Base-by-base conservation (phyloP, 148 eudicot species). In the Pouteria glomerata region DNA sequence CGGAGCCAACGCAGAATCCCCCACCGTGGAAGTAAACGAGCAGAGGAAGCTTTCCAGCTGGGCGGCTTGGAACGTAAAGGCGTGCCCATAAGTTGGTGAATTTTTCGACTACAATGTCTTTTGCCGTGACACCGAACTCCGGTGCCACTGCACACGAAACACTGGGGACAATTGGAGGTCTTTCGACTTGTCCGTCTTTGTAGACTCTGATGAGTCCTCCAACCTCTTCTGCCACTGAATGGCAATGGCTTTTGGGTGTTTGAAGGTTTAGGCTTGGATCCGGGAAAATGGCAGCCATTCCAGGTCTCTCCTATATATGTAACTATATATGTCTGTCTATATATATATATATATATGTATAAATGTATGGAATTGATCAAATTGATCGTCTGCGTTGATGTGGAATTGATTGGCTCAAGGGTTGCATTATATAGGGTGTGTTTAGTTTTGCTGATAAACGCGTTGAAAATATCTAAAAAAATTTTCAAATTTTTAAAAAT, bases 1-100 rank as follows among this genome's bases (percentile, higher is more conserved):
- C 80, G 0, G 97, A 87, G 41, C 96, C 97, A 29, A 92, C 97
- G 67, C 93, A 92, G 42, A 92, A 92, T 50, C 97, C 97, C 5
- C 97, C 97, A 15, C 97, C 97, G 27, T 92, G 96, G 70, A 90
- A 92, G 81, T 92, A 92, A 50, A 86, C 73, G 0, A 92, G 71
- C 42, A 88, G 51, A 53, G 93, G 91, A 18, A 63, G 4, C 34
- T 77, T 80, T 60, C 78, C 83, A 8, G 16, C 41, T 23, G 44
- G 8, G 19, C 47, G 59, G 60, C 57, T 74, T 3, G 89, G 87
- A 42, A 76, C 79, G 51, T 89, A 89, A 45, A 89, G 15, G 16
- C 94, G 90, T 8, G 81, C 83, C 89, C 89, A 89, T 70, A 86
- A 26, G 56, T 82, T 83, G 5, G 80, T 81, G 30, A 41, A 52